A percentile compares a stretch with the other conserved stretches of the same genome.
Evolutionary conservation across 2,329 filamentous ascomycete species (phyloP).

Genomic region (Botrytis elliptica): DNA sequence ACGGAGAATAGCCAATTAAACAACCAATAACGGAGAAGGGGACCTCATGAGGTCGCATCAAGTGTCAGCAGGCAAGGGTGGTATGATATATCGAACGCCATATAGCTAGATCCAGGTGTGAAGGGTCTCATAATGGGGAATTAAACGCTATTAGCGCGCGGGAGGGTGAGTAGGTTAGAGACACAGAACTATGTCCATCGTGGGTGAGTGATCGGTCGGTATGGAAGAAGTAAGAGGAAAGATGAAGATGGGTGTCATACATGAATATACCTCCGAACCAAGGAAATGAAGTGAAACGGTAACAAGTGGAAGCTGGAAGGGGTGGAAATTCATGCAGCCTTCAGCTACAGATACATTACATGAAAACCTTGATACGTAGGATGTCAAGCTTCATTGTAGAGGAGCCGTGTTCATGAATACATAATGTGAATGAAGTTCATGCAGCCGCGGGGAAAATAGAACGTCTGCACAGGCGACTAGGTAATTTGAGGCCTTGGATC

Average conservation of each 20-base stretch:
- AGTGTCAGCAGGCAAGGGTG: constrained; percentile 22
- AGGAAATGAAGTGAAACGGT: neutral
- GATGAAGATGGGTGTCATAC: neutral
- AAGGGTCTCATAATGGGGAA: constrained; percentile 18
- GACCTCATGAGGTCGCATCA: constrained; percentile 7
- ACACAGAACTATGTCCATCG: constrained; percentile 1
- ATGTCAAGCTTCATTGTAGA: constrained; percentile 13
- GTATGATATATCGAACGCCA: constrained; percentile 23
- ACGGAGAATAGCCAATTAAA: constrained; percentile 12
- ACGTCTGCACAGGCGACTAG: constrained; percentile 13
- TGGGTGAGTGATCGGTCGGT: neutral
- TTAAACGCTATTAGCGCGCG: constrained; percentile 24
- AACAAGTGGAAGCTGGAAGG: neutral
- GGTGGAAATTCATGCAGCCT: constrained; percentile 4
- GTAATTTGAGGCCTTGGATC: neutral
- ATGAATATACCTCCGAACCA: constrained; percentile 1
- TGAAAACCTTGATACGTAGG: neutral
- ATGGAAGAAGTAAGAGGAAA: neutral
- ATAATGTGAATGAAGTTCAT: constrained; percentile 15
- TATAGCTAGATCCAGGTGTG: constrained; percentile 14
- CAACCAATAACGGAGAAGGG: neutral
- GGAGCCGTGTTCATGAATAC: constrained; percentile 10
- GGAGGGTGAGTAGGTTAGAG: constrained; percentile 3
- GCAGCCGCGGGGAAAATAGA: constrained; percentile 14
- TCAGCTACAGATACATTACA: constrained; percentile 8